Conservation (phyloP, 2,329 filamentous ascomycete species). For the Colletotrichum tofieldiae region DNA sequence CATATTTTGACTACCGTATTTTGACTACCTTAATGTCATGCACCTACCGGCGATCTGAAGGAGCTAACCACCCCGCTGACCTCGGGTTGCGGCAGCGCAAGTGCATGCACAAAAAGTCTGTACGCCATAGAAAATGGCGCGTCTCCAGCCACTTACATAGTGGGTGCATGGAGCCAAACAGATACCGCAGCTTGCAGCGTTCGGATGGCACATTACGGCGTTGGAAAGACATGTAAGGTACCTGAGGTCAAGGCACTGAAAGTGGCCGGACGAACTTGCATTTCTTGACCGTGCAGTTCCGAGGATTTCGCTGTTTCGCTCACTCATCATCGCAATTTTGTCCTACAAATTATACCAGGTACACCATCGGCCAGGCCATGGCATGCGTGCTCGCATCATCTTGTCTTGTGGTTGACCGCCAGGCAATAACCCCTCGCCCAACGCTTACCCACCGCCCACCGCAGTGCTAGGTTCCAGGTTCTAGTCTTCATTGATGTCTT, state of each 20-base stretch:
- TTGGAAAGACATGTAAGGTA: conserved; percentile 37
- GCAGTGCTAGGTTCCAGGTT: conserved; percentile 17
- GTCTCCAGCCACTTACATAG: conserved; percentile 22
- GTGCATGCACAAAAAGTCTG: conserved; percentile 3
- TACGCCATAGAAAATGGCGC: background rate
- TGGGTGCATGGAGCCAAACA: conserved; percentile 1
- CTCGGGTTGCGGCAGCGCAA: conserved; percentile 16
- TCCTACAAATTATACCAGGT: conserved; percentile 15
- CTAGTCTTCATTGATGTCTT: conserved; percentile 22
- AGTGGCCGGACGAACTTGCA: conserved; percentile 8
- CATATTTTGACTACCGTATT: background rate
- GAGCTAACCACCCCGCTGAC: conserved; percentile 30
- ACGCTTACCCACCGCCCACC: conserved; percentile 18
- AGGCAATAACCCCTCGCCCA: conserved; percentile 12
- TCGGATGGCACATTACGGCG: conserved; percentile 36
- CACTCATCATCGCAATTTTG: conserved; percentile 16
- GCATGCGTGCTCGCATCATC: background rate
- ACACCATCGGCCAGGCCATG: background rate
- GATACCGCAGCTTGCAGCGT: conserved; percentile 12
- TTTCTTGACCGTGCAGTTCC: conserved; percentile 15
- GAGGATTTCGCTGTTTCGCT: conserved; percentile 6
- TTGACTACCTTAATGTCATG: conserved; percentile 4
- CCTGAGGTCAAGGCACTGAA: conserved; percentile 18
- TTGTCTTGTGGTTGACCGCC: conserved; percentile 21
- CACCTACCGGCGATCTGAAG: conserved; percentile 34